Evolutionary conservation across 139 green algal species (phyloP).

Genomic region (Chlorella sp.): DNA sequence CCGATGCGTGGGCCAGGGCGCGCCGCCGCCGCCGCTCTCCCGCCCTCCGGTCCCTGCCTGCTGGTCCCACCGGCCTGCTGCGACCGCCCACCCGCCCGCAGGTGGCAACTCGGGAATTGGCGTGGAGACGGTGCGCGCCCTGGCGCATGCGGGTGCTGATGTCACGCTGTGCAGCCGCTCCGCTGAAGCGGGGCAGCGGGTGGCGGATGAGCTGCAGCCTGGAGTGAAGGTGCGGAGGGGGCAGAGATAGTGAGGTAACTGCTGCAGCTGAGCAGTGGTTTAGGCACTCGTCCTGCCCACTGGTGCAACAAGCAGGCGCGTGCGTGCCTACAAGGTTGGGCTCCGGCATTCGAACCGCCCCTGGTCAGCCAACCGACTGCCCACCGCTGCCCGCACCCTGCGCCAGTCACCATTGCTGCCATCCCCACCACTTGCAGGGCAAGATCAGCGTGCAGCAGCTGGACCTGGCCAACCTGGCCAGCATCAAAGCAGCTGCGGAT

Average conservation of each 20-base stretch:
- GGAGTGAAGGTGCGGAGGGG: constrained; percentile 2
- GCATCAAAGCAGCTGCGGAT: constrained; percentile 59
- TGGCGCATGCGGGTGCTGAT: constrained; percentile 29
- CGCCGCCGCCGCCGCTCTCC: neutral
- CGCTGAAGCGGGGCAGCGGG: constrained; percentile 26
- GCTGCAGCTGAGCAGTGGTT: neutral
- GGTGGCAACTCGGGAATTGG: constrained; percentile 19
- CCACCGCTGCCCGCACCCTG: too few species aligned
- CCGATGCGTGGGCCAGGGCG: neutral
- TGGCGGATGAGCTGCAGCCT: constrained; percentile 18
- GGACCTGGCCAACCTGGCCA: constrained; percentile 72
- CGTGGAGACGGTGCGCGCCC: constrained; percentile 37
- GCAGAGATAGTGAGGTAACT: too few species aligned
- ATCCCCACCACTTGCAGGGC: neutral
- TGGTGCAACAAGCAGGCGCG: too few species aligned
- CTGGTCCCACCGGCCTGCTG: neutral
- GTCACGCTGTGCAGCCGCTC: constrained; percentile 34
- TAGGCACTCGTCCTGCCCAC: neutral
- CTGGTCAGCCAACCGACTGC: too few species aligned
- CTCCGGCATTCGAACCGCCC: too few species aligned
- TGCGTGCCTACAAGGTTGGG: too few species aligned
- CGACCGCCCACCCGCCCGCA: neutral
- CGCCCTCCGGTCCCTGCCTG: neutral
- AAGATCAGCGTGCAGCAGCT: constrained; percentile 52
- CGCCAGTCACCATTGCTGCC: neutral